Evolutionary conservation across 768 basidiomycete genomes (phyloP).

Genomic region (Leccinum pellstonianum): DNA sequence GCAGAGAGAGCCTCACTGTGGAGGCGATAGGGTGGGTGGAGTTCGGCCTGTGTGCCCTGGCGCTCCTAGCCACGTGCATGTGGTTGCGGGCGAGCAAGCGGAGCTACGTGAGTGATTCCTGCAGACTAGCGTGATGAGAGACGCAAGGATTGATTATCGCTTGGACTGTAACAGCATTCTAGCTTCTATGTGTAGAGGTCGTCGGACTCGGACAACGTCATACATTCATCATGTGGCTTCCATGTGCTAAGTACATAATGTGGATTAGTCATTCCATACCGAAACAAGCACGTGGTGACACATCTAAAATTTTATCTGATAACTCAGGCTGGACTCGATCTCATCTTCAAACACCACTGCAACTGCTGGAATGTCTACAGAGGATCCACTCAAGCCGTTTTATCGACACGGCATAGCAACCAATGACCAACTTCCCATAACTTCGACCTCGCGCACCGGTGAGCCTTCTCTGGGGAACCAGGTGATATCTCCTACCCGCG

Average conservation of each 20-base stretch:
- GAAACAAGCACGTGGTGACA: background rate
- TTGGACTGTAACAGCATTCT: slow-evolving; percentile 29
- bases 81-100: slow-evolving; percentile 45
- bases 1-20: slow-evolving; percentile 70
- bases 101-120: slow-evolving; percentile 42
- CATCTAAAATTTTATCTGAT: slow-evolving; percentile 26
- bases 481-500: slow-evolving; percentile 30
- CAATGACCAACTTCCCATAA: background rate
- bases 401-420: background rate
- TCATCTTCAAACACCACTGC: background rate
- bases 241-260: slow-evolving; percentile 6
- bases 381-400: background rate
- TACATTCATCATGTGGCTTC: background rate
- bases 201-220: background rate
- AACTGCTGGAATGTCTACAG: background rate
- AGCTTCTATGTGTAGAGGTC: slow-evolving; percentile 33
- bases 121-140: slow-evolving; percentile 40
- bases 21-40: slow-evolving; percentile 78
- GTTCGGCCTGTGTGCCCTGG: slow-evolving; percentile 57
- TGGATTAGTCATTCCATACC: slow-evolving; percentile 19
- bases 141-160: slow-evolving; percentile 20
- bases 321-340: slow-evolving; percentile 8
- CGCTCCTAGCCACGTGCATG: slow-evolving; percentile 53
- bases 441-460: background rate
- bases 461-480: slow-evolving; percentile 6